Base-by-base conservation (phyloP, 371 early-diverging fungal genomes). In the Batkoa obscura region DNA sequence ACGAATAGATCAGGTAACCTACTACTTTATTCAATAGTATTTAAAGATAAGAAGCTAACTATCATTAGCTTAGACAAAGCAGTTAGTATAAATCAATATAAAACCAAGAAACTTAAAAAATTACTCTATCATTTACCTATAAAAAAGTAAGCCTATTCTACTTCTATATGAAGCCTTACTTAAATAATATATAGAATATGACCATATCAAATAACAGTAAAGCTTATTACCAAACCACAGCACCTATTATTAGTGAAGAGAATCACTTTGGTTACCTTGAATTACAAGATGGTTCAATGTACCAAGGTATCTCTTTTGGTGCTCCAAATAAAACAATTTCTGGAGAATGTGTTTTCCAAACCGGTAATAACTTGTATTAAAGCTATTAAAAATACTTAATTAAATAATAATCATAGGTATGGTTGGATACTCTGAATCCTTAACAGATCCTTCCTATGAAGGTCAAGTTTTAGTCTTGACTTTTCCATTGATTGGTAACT, bases 261-360 rank as follows among this genome's bases (percentile, higher is more conserved):
- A 71, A 74, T 8, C 55, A 61, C 12, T 65, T 70, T 42, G 86
- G 83, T 13, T 71, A 85, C 23, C 65, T 87, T 59, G 78, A 80
- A 17, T 77, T 95, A 52, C 68, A 86, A 60, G 92, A 94, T 68
- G 94, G 93, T 43, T 72, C 85, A 45, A 72, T 80, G 49, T 84
- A 73, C 67, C 80, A 86, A 62, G 97, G 94, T 64, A 74, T 85
- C 64, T 91, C 93, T 9, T 96, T 94, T 68, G 97, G 97, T 57
- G 83, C 91, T 4, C 68, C 71, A 55, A n/a, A n/a, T n/a, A 70
- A 75, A 57, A 81, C 86, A 43, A 79, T 94, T 55, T 76, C 93
- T 57, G 97, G 97, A 58, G 97, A 96, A 73, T 88, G 89, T 62
- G 97, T 96, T 58, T 95, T 95, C 72, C 92, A 92, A 68, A 95